These are phyloP conservation scores for Fusarium falciforme DNA, from an alignment of 2,329 filamentous ascomycete genomes.

Conservation along the genomic window DNA sequence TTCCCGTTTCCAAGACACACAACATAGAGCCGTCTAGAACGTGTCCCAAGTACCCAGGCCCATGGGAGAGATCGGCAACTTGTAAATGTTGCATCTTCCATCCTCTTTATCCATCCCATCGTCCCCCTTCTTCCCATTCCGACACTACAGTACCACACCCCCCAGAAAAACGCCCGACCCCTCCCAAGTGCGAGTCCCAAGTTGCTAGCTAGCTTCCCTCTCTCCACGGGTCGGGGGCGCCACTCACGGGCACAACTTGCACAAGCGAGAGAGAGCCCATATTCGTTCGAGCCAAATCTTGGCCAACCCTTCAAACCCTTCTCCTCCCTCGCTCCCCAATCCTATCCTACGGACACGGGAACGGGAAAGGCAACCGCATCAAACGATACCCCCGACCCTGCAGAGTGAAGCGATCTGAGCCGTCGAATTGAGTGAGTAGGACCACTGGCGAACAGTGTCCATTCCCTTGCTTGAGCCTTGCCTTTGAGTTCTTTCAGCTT, in stretches of 20 bases:
- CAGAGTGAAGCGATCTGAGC: slow-evolving; percentile 8
- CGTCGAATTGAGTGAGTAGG: slow-evolving; percentile 21
- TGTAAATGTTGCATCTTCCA: neutral
- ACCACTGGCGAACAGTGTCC: slow-evolving; percentile 11
- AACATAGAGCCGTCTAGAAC: neutral
- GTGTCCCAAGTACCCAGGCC: neutral
- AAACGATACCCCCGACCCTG: slow-evolving; percentile 5
- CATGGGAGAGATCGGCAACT: neutral
- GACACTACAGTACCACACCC: slow-evolving; percentile 2
- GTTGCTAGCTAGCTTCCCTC: slow-evolving; percentile 30
- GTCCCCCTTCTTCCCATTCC: neutral
- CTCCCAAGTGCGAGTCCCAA: slow-evolving; percentile 24
- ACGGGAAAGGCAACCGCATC: neutral
- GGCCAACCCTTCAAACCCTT: neutral
- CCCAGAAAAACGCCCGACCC: slow-evolving; percentile 29
- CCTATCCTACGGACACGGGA: slow-evolving; percentile 1
- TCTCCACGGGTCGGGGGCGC: slow-evolving; percentile 13
- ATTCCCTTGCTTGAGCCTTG: neutral
- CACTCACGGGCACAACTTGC: slow-evolving; percentile 24
- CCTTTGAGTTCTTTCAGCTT: neutral
- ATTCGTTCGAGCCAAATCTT: neutral
- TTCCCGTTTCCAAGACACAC: neutral
- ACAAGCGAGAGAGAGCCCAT: neutral
- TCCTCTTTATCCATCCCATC: slow-evolving; percentile 3
- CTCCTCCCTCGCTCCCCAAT: neutral